Evolutionary conservation across 2,329 filamentous ascomycete genomes (phyloP).

Genomic region (Amesomyces nigricolor): DNA sequence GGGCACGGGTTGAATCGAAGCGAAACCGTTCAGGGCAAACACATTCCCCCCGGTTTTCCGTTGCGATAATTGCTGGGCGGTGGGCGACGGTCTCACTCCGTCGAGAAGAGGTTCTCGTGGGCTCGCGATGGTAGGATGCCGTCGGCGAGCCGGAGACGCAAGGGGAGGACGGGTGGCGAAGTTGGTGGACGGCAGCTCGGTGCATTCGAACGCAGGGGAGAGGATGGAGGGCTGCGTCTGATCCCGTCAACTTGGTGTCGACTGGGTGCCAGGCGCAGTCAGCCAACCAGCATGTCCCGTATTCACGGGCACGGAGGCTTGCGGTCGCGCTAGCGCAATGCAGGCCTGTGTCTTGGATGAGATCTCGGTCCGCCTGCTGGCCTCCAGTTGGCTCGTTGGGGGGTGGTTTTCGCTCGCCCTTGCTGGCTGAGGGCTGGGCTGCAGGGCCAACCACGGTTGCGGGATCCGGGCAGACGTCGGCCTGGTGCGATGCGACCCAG

Average conservation of each 20-base stretch:
- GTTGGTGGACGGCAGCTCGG: background rate
- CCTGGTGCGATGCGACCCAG: constrained; percentile 21
- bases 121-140: constrained; percentile 11
- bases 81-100: constrained; percentile 15
- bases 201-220: too few species aligned
- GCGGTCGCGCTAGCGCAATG: background rate
- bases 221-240: constrained; percentile 1
- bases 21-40: constrained; percentile 22
- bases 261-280: constrained; percentile 5
- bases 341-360: constrained; percentile 14
- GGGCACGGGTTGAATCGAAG: constrained; percentile 26
- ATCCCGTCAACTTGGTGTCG: constrained; percentile 9
- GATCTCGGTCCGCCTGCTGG: constrained; percentile 16
- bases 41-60: constrained; percentile 11
- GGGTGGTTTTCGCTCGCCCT: constrained; percentile 17
- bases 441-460: constrained; percentile 23
- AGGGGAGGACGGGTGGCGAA: constrained; percentile 7
- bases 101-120: background rate
- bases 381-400: constrained; percentile 21
- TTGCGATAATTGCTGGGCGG: constrained; percentile 7
- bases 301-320: constrained; percentile 15
- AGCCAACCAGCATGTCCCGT: constrained; percentile 15
- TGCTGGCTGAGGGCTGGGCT: constrained; percentile 19
- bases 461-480: constrained; percentile 11
- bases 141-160: constrained; percentile 6